phyloP scores from a whole-genome alignment of 805 yeast genomes.

The Komagataella mondaviorum region DNA sequence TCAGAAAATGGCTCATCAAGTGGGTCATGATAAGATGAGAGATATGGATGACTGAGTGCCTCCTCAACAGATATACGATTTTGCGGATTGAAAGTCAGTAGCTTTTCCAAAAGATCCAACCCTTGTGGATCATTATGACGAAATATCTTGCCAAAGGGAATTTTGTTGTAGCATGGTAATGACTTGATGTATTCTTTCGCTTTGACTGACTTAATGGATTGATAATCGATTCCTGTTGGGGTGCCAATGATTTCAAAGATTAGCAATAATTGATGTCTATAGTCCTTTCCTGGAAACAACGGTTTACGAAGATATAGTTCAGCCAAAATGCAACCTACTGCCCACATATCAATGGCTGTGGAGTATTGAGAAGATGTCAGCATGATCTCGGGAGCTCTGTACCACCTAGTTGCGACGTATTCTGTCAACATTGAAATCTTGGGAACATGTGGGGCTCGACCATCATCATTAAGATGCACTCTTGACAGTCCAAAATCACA shows the following conservation, averaged over 20 bases:
- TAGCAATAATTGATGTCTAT: constrained; percentile 50
- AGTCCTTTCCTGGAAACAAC: constrained; percentile 65
- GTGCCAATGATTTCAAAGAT: constrained; percentile 63
- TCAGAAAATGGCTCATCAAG: constrained; percentile 53
- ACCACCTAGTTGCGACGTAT: constrained; percentile 80
- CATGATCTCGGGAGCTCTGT: constrained; percentile 79
- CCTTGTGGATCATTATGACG: constrained; percentile 35
- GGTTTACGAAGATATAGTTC: constrained; percentile 54
- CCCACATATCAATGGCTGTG: constrained; percentile 71
- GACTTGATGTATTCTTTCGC: constrained; percentile 69
- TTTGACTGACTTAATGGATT: constrained; percentile 57
- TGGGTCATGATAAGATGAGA: constrained; percentile 54
- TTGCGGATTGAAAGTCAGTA: constrained; percentile 72
- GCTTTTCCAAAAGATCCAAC: constrained; percentile 50
- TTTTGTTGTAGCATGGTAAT: constrained; percentile 45
- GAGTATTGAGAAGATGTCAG: constrained; percentile 58
- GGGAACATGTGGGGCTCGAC: background rate
- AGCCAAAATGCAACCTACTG: constrained; percentile 67
- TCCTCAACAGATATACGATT: constrained; percentile 72
- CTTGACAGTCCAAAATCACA: constrained; percentile 74
- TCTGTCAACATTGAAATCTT: constrained; percentile 47
- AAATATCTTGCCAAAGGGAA: constrained; percentile 37
- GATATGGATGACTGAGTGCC: constrained; percentile 74
- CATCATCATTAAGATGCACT: constrained; percentile 17
- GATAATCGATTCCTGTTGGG: constrained; percentile 61